Conservation (phyloP, 108 stramenopile genomes). For the Halocafeteria seosinensis region DNA sequence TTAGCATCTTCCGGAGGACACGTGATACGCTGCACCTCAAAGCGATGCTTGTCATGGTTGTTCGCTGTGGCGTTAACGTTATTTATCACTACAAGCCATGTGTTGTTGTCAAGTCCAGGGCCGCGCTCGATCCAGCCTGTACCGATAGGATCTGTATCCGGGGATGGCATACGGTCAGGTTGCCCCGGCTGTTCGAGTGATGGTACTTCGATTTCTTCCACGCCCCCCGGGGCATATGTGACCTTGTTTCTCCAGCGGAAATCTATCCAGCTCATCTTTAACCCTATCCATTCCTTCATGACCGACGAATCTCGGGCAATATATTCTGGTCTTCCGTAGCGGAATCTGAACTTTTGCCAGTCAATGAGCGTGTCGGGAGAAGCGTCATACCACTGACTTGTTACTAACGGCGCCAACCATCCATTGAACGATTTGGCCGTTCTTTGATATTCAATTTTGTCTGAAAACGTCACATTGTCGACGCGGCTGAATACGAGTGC, state of each 20-base stretch:
- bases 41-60: neutral
- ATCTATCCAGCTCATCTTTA: neutral
- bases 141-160: neutral
- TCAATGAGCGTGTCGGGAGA: neutral
- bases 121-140: neutral
- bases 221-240: neutral
- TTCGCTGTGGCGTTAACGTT: neutral
- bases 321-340: neutral
- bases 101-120: neutral
- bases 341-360: neutral
- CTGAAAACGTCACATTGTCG: too few species aligned
- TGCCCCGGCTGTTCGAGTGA: neutral
- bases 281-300: neutral
- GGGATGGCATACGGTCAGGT: neutral
- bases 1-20: neutral
- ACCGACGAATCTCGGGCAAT: too few species aligned
- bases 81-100: conserved; percentile 1
- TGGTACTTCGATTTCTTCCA: neutral
- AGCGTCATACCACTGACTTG: neutral
- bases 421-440: neutral
- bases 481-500: neutral
- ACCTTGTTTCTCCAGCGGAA: neutral
- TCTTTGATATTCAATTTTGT: too few species aligned
- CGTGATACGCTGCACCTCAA: neutral
- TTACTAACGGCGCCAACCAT: neutral